Base-by-base conservation (phyloP, 257 asterid species). In the Solanum rostratum region DNA sequence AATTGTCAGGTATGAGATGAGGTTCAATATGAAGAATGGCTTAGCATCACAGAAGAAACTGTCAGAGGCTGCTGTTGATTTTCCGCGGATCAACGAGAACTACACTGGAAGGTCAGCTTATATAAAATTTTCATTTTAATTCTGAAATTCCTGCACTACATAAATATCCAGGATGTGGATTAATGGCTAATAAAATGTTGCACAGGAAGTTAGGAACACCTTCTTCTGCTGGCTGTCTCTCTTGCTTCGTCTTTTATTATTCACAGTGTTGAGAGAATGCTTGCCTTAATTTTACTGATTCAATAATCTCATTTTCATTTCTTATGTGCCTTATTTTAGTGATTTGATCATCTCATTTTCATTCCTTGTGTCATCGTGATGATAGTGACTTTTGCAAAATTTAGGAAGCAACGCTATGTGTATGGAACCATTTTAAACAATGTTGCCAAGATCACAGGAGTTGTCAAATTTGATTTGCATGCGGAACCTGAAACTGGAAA, bases 81-180 rank as follows among this genome's bases (percentile, higher is more conserved):
- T 97, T 84, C 98, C 98, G 49, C 89, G 98, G 92, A 91, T 97
- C 86, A 97, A 97, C 4, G 98, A 97, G 88, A 95, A 92, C 91
- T 95, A 92, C 92, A 91, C 96, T 73, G 97, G 98, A 85, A 95
- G 99, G 99, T 95, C 69, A 46, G 76, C 6, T 80, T 81, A 86
- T 73, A 73, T 68, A 79, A 50, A 27, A 76, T 65, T 81, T 83
- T 49, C 73, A 65, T 10, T 81, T 5, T 18, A 59, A n/a, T 81
- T 81, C 6, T 46, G 45, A 76, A 76, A 54, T 57, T 60, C 84
- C 33, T 81, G 55, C 11, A 81, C 74, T 60, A 30, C 78, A 50
- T 76, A 27, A 27, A 49, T 49, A 76, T 27, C 63, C 63, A 76
- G 63, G 22, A 76, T 49, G 60, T 46, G 81, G 82, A 49, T 15